phyloP scores from a whole-genome alignment of 106 monocot genomes.

The Dendrobium chrysotoxum region DNA sequence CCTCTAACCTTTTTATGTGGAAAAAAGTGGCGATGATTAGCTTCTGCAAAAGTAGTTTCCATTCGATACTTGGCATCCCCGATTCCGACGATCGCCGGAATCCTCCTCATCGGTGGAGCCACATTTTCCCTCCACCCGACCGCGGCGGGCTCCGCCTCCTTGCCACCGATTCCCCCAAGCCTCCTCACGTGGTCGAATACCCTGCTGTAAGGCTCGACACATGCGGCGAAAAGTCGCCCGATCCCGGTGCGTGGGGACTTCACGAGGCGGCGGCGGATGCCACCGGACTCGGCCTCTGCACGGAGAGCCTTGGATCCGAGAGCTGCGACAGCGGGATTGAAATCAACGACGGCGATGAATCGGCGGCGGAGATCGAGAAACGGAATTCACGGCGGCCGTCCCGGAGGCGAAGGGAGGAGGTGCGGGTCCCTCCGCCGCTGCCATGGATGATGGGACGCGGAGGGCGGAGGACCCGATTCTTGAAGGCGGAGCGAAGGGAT shows the following conservation, averaged over 20 bases:
- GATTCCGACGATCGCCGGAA: neutral
- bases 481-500: constrained; percentile 29
- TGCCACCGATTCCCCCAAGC: constrained; percentile 2
- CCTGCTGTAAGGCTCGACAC: neutral
- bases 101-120: neutral
- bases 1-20: neutral
- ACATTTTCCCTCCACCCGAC: neutral
- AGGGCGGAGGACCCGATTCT: constrained; percentile 21
- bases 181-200: constrained; percentile 3
- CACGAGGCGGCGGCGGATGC: constrained; percentile 12
- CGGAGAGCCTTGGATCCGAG: constrained; percentile 20
- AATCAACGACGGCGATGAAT: neutral
- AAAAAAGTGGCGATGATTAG: constrained; percentile 3
- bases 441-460: constrained; percentile 15
- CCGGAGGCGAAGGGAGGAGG: neutral
- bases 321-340: constrained; percentile 14
- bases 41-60: neutral
- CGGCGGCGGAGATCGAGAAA: neutral
- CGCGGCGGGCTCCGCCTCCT: constrained; percentile 18
- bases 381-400: neutral
- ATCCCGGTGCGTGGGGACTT: constrained; percentile 22
- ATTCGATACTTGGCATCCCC: neutral
- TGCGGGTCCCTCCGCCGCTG: constrained; percentile 34
- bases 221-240: neutral
- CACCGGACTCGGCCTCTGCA: constrained; percentile 15